Evolutionary conservation across 176 grass and related monocot genomes (phyloP), one percentile per base, ranked within the genome.

Genomic region (Musa beccarii): DNA sequence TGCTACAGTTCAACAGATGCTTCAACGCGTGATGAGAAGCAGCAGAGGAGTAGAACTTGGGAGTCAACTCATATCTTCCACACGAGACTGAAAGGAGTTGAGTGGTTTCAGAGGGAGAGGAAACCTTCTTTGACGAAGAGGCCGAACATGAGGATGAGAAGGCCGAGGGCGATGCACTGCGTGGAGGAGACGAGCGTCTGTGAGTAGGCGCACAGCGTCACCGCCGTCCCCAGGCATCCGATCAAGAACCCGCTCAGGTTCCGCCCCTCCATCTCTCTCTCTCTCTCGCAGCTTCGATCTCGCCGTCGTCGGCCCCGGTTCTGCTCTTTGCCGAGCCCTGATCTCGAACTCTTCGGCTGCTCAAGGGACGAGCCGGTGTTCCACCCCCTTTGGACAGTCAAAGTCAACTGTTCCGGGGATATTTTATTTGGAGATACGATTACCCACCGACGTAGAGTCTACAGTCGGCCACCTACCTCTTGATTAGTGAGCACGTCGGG

Each of bases 81-180:
- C 34, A 5, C 34, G 34, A 6, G 34, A 43, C 34, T 6, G 34
- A 17, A 21, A 71, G 51, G 51, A 15, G 28, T 19, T 8, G 70
- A 3, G n/a, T 9, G 49, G 20, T 63, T 3, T 85, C 82, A 99
- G 83, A 99, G 69, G 55, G 90, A 99, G 84, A 99, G 29, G 77
- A 94, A 81, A 22, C 95, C 95, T 83, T 99, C 95, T 86, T 99
- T 99, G 84, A 99, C 76, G 74, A 87, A 80, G 76, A 94, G 95
- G 11, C 75, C 95, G 79, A 87, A 76, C 28, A 99, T 9, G 83
- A 99, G 78, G 79, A 94, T 80, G 24, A 83, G 49, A 66, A 99
- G 83, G 19, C 95, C 95, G 68, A 61, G 63, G 59, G 80, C 78
- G 84, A 98, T 19, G 86, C 95, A 91, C 88, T 93, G 88, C 61